phyloP scores from a whole-genome alignment of 2,329 filamentous ascomycete species.

The Gyromitra esculenta region DNA sequence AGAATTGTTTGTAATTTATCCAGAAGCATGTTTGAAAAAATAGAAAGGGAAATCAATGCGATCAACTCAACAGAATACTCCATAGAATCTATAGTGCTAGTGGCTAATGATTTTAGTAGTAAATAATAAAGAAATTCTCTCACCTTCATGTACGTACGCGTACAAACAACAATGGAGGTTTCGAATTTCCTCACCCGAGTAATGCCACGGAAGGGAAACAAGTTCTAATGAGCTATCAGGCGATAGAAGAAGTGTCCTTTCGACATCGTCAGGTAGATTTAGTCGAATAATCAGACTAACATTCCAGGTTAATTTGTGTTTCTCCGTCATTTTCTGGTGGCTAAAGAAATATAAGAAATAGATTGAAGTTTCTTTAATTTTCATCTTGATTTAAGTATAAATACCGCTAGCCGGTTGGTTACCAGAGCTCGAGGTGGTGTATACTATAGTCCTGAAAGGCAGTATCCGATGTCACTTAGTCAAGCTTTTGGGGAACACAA shows the following conservation, averaged over 20 bases:
- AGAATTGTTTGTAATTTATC: not conserved
- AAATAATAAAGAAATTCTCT: conserved; percentile 1
- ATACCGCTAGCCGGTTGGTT: conserved; percentile 3
- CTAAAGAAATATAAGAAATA: not conserved
- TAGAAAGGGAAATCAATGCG: not conserved
- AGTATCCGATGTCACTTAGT: conserved; percentile 2
- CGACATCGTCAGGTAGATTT: conserved; percentile 62
- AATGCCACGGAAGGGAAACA: conserved; percentile 59
- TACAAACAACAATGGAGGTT: conserved; percentile 65
- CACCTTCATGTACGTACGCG: conserved; percentile 61
- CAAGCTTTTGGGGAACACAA: conserved; percentile 10
- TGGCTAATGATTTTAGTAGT: not conserved
- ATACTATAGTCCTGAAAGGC: not conserved
- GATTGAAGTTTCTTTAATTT: not conserved
- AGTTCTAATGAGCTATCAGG: conserved; percentile 65
- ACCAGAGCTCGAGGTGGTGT: conserved; percentile 16
- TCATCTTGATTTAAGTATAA: conserved; percentile 1
- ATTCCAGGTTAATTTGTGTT: conserved; percentile 26
- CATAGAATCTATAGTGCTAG: not conserved
- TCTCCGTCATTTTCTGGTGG: conserved; percentile 24
- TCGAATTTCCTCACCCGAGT: conserved; percentile 9
- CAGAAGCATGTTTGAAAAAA: not conserved
- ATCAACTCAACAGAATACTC: not conserved
- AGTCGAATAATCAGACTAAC: conserved; percentile 27
- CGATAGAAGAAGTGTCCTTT: conserved; percentile 63